These are phyloP conservation scores for Mikania micrantha DNA, from an alignment of 129 eudicot genomes.

Conservation along the genomic window DNA sequence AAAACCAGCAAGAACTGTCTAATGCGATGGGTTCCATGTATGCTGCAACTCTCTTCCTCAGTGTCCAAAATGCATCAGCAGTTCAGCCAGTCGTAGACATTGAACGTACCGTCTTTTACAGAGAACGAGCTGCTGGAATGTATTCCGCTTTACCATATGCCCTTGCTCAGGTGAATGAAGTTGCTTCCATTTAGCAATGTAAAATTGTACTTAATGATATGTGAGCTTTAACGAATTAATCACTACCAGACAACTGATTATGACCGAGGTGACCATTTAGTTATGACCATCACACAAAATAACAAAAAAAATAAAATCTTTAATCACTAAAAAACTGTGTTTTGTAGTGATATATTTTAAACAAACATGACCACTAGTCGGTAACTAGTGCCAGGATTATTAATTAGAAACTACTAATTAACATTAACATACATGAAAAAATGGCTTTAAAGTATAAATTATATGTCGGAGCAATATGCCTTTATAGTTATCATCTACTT, in stretches of 20 bases:
- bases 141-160: constrained; percentile 47
- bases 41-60: constrained; percentile 32
- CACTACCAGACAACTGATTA: too few relatives aligned
- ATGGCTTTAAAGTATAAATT: too few relatives aligned
- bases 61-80: constrained; percentile 32
- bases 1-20: constrained; percentile 16
- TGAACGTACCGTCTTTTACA: constrained; percentile 46
- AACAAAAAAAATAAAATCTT: too few relatives aligned
- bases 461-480: not conserved
- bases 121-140: constrained; percentile 58
- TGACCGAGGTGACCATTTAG: too few relatives aligned
- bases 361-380: too few relatives aligned
- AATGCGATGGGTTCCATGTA: constrained; percentile 50
- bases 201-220: not conserved
- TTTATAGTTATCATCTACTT: not conserved
- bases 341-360: too few relatives aligned
- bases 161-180: constrained; percentile 34
- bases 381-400: too few relatives aligned
- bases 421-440: too few relatives aligned
- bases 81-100: constrained; percentile 49
- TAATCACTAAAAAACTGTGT: too few relatives aligned
- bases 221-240: too few relatives aligned
- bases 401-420: too few relatives aligned
- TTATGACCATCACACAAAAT: too few relatives aligned
- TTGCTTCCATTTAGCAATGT: not conserved